Percentiles rank a stretch among this genome's conserved stretches.
phyloP scores from a whole-genome alignment of 192 early-diverging fungal genomes.

The Glomus cerebriforme region DNA sequence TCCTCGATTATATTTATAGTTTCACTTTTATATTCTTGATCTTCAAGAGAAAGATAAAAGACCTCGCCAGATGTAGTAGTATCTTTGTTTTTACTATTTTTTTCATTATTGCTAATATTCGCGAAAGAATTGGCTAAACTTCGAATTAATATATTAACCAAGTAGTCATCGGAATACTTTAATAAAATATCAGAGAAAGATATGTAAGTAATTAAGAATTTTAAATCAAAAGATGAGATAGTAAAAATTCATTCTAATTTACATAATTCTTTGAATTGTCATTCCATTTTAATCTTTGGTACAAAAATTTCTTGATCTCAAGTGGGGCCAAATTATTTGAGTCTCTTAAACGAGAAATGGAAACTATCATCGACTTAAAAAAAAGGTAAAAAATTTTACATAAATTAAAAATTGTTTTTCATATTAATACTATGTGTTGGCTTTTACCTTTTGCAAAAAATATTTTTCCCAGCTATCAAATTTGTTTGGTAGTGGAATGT shows the following conservation, averaged over 20 bases:
- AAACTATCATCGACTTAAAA: constrained; percentile 60
- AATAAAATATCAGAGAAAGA: neutral
- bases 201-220: neutral
- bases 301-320: constrained; percentile 64
- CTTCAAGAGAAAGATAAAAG: neutral
- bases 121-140: neutral
- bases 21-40: neutral
- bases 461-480: constrained; percentile 89
- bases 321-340: constrained; percentile 61
- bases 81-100: neutral
- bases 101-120: neutral
- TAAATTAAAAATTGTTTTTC: neutral
- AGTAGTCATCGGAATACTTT: constrained; percentile 80
- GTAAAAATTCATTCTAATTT: neutral
- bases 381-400: neutral
- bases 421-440: no score
- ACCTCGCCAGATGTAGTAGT: neutral
- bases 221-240: neutral
- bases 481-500: constrained; percentile 85
- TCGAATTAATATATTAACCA: constrained; percentile 27
- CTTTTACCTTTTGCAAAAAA: constrained; percentile 75
- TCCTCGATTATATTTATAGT: neutral
- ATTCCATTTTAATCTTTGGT: constrained; percentile 85
- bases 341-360: constrained; percentile 73
- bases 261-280: constrained; percentile 75